phyloP scores from a whole-genome alignment of 2,329 filamentous ascomycete genomes.

The Akanthomyces muscarius region DNA sequence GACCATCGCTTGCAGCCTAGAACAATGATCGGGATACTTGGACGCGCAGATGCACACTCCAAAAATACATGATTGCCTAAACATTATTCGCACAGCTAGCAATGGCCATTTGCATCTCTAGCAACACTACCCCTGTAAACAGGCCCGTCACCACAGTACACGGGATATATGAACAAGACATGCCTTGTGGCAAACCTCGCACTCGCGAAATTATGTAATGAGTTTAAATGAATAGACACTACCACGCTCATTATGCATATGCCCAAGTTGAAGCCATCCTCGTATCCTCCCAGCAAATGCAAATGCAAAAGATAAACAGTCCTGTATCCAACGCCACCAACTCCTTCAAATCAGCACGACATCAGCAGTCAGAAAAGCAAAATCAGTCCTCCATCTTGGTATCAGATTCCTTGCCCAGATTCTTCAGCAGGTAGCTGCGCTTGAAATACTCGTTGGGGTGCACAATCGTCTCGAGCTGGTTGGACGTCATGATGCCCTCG shows the following conservation, averaged over 20 bases:
- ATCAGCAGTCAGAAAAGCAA: not conserved
- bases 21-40: too few species aligned
- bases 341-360: not conserved
- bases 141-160: too few species aligned
- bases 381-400: slow-evolving; percentile 52
- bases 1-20: too few species aligned
- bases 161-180: too few species aligned
- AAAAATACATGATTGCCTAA: too few species aligned
- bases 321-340: not conserved
- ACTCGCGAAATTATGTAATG: not conserved
- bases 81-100: too few species aligned
- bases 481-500: slow-evolving; percentile 64
- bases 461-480: slow-evolving; percentile 88
- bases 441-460: slow-evolving; percentile 99
- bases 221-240: not conserved
- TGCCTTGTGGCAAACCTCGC: too few species aligned
- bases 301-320: not conserved
- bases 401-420: slow-evolving; percentile 57
- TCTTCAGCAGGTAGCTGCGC: slow-evolving; percentile 83
- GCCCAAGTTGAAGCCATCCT: not conserved
- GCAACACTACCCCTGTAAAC: too few species aligned
- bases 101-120: too few species aligned
- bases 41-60: too few species aligned
- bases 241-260: slow-evolving; percentile 11
- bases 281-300: not conserved